Percentiles rank a stretch among this genome's conserved stretches.
These are phyloP conservation scores for Wickerhamomyces sp. DNA, from an alignment of 1,139 yeast species.

Conservation along the genomic window DNA sequence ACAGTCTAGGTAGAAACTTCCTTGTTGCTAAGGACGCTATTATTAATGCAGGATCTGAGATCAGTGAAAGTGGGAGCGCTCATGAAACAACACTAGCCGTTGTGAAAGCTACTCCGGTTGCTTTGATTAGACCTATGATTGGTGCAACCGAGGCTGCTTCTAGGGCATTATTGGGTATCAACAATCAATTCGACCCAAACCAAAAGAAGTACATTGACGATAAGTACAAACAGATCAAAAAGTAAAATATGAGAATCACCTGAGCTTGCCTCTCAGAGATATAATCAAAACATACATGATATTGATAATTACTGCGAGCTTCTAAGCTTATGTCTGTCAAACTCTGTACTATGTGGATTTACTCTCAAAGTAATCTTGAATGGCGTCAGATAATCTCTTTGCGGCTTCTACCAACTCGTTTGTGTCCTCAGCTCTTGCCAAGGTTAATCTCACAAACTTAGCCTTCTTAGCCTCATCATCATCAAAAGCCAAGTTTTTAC, in stretches of 20 bases:
- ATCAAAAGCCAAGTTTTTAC: constrained; percentile 46
- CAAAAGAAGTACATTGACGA: constrained; percentile 46
- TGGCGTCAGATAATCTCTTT: constrained; percentile 39
- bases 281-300: too few relatives aligned
- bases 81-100: constrained; percentile 52
- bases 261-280: too few relatives aligned
- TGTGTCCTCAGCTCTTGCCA: constrained; percentile 44
- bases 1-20: constrained; percentile 65
- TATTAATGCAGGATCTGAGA: constrained; percentile 51
- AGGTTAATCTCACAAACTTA: constrained; percentile 47
- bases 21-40: constrained; percentile 63
- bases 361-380: constrained; percentile 39
- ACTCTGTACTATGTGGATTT: too few relatives aligned
- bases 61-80: constrained; percentile 57
- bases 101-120: constrained; percentile 76
- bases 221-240: constrained; percentile 36
- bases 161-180: constrained; percentile 75
- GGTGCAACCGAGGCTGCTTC: constrained; percentile 92
- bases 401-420: constrained; percentile 44
- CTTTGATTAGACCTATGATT: constrained; percentile 77
- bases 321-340: too few relatives aligned
- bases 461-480: constrained; percentile 26
- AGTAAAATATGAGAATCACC: neutral
- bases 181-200: constrained; percentile 72
- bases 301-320: too few relatives aligned